These are phyloP conservation scores for Plicaturopsis crispa DNA, from an alignment of 768 basidiomycete species.

Conservation along the genomic window DNA sequence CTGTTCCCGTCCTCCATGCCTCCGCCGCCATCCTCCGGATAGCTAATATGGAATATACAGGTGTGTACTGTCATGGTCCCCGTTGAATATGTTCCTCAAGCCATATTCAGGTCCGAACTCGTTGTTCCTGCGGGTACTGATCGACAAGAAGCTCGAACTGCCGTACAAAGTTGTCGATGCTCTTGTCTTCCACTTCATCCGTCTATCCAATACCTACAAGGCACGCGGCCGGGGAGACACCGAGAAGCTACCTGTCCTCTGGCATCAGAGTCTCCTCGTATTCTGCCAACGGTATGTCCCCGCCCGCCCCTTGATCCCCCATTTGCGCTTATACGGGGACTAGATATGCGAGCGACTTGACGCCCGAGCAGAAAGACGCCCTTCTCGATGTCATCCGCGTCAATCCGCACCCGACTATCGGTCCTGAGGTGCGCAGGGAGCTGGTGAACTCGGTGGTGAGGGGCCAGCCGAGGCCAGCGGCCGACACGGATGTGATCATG, in stretches of 20 bases:
- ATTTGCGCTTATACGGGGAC: constrained; percentile 3
- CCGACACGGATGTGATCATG: constrained; percentile 65
- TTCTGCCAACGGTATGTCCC: constrained; percentile 78
- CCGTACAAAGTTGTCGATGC: constrained; percentile 98
- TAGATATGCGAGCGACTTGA: constrained; percentile 91
- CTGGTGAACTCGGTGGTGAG: constrained; percentile 80
- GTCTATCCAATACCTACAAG: constrained; percentile 87
- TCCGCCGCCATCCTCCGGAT: constrained; percentile 91
- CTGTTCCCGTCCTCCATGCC: constrained; percentile 93
- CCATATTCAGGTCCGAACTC: constrained; percentile 69
- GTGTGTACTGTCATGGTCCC: constrained; percentile 25
- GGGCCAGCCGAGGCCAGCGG: constrained; percentile 66
- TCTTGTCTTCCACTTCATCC: constrained; percentile 96
- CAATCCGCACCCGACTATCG: constrained; percentile 82
- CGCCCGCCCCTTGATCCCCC: not conserved
- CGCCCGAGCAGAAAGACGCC: constrained; percentile 96
- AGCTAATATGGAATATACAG: constrained; percentile 94
- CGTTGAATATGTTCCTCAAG: not conserved
- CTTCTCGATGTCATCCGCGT: constrained; percentile 87
- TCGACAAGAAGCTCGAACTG: constrained; percentile 97
- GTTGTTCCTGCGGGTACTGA: constrained; percentile 90
- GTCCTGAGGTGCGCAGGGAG: constrained; percentile 86
- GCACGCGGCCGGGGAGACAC: constrained; percentile 60
- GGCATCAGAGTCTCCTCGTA: constrained; percentile 95
- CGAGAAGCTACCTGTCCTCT: constrained; percentile 88